Conservation (phyloP, 768 basidiomycete genomes). For the Xerocomus potaroensis region DNA sequence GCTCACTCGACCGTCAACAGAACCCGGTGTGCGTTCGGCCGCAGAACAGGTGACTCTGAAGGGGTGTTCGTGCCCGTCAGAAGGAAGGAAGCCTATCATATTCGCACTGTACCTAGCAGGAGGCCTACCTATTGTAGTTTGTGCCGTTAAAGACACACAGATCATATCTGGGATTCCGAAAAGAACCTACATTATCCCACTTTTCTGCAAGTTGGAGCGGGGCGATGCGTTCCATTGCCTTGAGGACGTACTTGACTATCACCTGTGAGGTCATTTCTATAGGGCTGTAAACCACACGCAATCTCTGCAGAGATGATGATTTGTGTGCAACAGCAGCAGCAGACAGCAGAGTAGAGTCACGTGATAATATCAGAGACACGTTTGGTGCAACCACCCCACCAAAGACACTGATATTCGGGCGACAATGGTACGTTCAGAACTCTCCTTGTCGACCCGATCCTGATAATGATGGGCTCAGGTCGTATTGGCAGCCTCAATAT, state of each 20-base stretch:
- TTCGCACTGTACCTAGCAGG: slow-evolving; percentile 52
- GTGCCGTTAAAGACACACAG: slow-evolving; percentile 3
- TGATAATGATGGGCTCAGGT: slow-evolving; percentile 47
- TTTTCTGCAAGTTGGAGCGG: slow-evolving; percentile 81
- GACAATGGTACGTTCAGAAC: slow-evolving; percentile 21
- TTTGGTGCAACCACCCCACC: slow-evolving; percentile 4
- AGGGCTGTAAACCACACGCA: neutral
- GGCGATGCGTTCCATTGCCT: slow-evolving; percentile 79
- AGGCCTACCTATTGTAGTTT: slow-evolving; percentile 55
- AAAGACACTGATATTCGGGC: neutral
- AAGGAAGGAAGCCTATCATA: slow-evolving; percentile 2
- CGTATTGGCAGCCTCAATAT: slow-evolving; percentile 93
- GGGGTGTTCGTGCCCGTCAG: slow-evolving; percentile 2
- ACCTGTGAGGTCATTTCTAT: slow-evolving; percentile 13
- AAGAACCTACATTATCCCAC: slow-evolving; percentile 88
- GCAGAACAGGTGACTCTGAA: slow-evolving; percentile 52
- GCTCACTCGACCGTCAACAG: slow-evolving; percentile 71
- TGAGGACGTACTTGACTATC: slow-evolving; percentile 45
- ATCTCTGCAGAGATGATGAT: neutral
- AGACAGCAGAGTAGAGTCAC: no score
- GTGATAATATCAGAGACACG: slow-evolving; percentile 13
- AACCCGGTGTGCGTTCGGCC: slow-evolving; percentile 43
- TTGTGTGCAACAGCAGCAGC: no score
- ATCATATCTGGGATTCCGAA: slow-evolving; percentile 1
- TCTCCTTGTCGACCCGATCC: neutral